Evolutionary conservation across 2,329 filamentous ascomycete genomes (phyloP), one percentile per base, ranked within the genome.

Genomic region (Monilinia polystroma): DNA sequence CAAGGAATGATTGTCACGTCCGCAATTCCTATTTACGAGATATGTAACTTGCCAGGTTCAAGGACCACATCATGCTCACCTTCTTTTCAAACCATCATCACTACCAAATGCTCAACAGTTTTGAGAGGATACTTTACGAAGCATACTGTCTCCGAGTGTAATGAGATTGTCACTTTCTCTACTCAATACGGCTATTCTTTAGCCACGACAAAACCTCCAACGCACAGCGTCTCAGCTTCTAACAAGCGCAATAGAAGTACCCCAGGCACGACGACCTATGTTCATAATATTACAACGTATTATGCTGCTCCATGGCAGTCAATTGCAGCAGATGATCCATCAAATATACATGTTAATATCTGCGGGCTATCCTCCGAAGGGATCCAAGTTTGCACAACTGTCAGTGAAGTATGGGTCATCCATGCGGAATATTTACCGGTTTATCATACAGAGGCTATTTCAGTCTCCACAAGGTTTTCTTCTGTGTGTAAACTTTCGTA

Each of bases 231-330:
- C 47, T 41, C 54, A 23, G 32, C 35, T 12, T 35, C 67, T n/a
- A 11, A 51, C 52, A 60, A 29, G 20, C 58, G 59, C 23, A 26
- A 66, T 29, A 52, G 43, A 43, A 12, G 29, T 2, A 23, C 35
- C 11, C 43, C 66, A 4, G 65, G 45, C 20, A 35, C 64, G 6
- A 64, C 67, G 6, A 69, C 68, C 5, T 73, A 71, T 52, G 41
- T 73, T 32, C 68, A 75, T 49, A 72, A 69, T 38, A 62, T 72
- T 18, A 67, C 70, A 12, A 72, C 70, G 12, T 72, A 73, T 56
- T 75, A 71, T 66, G 58, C 68, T 38, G 70, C 72, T 29, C 71
- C 73, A 23, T 74, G 73, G 73, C 72, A 72, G 59, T 70, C 70
- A n/a, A 51, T 75, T 16, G 69, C 64, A 49, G 70, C 70, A 14